Percentiles rank a stretch among this genome's conserved stretches.
These are phyloP conservation scores for Chaetomium sp. DNA, from an alignment of 2,329 filamentous ascomycete genomes.

Conservation along the genomic window DNA sequence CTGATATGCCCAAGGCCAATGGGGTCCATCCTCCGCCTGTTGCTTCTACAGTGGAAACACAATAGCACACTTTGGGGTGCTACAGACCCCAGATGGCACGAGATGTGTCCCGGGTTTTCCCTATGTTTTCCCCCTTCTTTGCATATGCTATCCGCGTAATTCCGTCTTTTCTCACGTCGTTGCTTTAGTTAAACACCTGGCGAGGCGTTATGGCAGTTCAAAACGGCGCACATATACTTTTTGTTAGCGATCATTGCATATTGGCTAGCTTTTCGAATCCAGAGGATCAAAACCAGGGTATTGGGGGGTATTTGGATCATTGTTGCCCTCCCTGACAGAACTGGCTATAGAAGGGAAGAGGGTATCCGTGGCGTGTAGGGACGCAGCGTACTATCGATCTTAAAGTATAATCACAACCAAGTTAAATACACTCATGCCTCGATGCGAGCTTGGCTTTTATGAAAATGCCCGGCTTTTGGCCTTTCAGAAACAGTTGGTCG, in stretches of 20 bases:
- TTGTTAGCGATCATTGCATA: neutral
- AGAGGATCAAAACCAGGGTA: neutral
- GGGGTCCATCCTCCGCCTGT: slow-evolving; percentile 7
- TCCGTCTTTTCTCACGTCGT: neutral
- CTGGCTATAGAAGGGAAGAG: neutral
- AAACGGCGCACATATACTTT: neutral
- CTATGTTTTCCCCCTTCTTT: neutral
- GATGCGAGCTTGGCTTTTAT: no score
- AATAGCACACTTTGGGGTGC: neutral
- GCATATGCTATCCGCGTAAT: neutral
- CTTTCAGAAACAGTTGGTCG: no score
- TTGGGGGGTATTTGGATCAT: neutral
- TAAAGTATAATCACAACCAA: neutral
- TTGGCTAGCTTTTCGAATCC: neutral
- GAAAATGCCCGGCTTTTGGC: no score
- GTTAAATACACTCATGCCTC: neutral
- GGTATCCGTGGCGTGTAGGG: neutral
- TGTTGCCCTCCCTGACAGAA: neutral
- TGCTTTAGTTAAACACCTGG: neutral
- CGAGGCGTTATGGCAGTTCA: slow-evolving; percentile 11
- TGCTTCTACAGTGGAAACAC: neutral
- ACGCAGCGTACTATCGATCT: neutral
- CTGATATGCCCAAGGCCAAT: slow-evolving; percentile 19
- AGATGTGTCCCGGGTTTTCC: neutral
- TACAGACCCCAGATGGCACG: neutral